Conservation (phyloP, 306 rosid genomes). For the Abrus precatorius region DNA sequence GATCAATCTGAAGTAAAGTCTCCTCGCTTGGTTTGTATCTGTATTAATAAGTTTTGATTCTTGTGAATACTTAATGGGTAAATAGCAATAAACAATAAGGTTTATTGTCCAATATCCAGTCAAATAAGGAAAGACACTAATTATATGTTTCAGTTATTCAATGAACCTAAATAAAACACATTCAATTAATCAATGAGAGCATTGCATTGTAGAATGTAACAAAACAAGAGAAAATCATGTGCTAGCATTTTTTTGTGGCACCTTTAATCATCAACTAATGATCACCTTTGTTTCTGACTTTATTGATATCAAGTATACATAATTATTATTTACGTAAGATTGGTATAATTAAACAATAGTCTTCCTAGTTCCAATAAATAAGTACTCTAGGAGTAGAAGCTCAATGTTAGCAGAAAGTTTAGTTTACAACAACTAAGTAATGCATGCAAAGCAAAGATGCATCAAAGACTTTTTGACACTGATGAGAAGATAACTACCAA, state of each 20-base stretch:
- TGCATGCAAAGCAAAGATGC: constrained; percentile 20
- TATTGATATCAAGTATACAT: background rate
- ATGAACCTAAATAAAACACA: constrained; percentile 30
- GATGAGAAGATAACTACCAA: constrained; percentile 2
- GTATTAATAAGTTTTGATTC: constrained; percentile 41
- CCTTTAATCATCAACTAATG: constrained; percentile 3
- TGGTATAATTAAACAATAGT: background rate
- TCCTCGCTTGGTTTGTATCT: constrained; percentile 97
- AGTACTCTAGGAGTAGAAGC: constrained; percentile 29
- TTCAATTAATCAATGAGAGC: background rate
- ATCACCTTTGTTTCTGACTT: constrained; percentile 9
- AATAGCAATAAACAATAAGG: constrained; percentile 37
- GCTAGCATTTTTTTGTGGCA: background rate
- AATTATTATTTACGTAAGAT: constrained; percentile 19
- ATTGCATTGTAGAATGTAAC: background rate
- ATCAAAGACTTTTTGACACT: constrained; percentile 15
- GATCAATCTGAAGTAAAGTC: constrained; percentile 91
- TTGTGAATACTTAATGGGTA: constrained; percentile 32
- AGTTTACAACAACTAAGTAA: constrained; percentile 8
- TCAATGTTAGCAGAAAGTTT: constrained; percentile 5
- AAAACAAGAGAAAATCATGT: background rate
- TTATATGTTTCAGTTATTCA: constrained; percentile 28
- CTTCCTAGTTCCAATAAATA: background rate
- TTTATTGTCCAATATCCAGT: constrained; percentile 25
- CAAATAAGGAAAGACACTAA: constrained; percentile 31